These are phyloP conservation scores for Aspergillus bridgeri DNA, from an alignment of 495 filamentous ascomycete species.

Conservation along the genomic window DNA sequence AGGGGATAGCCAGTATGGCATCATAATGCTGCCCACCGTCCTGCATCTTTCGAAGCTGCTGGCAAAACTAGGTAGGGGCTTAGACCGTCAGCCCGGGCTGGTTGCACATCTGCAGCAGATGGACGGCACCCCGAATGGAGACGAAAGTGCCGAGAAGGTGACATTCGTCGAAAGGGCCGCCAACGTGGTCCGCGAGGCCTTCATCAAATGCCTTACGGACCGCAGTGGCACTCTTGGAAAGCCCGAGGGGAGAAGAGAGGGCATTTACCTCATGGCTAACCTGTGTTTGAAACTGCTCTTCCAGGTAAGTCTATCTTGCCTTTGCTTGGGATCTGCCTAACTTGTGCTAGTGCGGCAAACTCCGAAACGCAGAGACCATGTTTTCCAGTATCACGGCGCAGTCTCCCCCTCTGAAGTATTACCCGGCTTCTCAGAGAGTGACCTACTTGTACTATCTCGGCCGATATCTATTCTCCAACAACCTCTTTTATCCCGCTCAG, in stretches of 20 bases:
- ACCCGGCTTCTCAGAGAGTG: conserved; percentile 83
- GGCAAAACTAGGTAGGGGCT: conserved; percentile 72
- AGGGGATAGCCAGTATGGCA: conserved; percentile 70
- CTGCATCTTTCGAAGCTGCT: conserved; percentile 73
- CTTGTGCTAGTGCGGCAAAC: conserved; percentile 45
- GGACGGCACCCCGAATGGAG: conserved; percentile 46
- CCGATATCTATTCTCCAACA: conserved; percentile 79
- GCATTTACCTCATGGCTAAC: conserved; percentile 89
- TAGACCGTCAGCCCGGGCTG: conserved; percentile 73
- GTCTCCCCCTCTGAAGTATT: conserved; percentile 72
- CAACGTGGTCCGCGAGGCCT: conserved; percentile 83
- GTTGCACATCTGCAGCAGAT: conserved; percentile 51
- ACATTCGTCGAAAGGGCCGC: conserved; percentile 81
- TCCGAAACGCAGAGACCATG: conserved; percentile 73
- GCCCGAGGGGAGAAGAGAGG: conserved; percentile 78
- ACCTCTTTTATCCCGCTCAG: conserved; percentile 72
- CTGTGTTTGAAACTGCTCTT: conserved; percentile 86
- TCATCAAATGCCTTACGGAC: conserved; percentile 86
- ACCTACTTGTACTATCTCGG: conserved; percentile 95
- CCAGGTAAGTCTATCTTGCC: conserved; percentile 48
- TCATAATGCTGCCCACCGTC: conserved; percentile 72
- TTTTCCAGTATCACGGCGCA: conserved; percentile 84
- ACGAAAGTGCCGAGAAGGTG: conserved; percentile 57
- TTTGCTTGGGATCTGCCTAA: conserved; percentile 2
- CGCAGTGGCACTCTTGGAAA: conserved; percentile 55